phyloP scores from a whole-genome alignment of 305 asterid species.

The Plantago lanceolata region DNA sequence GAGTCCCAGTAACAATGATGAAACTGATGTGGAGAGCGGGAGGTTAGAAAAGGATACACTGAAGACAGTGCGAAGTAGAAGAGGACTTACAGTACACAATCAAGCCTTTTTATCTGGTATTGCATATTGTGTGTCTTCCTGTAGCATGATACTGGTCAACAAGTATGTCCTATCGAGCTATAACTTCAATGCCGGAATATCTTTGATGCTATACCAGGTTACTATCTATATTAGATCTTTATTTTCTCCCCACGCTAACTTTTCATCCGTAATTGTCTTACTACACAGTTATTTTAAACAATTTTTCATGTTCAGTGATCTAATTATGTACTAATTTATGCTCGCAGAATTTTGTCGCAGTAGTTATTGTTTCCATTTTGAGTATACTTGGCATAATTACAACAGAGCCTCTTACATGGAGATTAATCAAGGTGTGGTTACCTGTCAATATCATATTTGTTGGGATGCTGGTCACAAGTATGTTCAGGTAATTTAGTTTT shows the following conservation, averaged over 20 bases:
- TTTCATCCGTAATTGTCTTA: background rate
- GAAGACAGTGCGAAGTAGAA: slow-evolving; percentile 35
- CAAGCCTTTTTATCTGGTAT: slow-evolving; percentile 69
- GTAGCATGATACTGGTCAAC: slow-evolving; percentile 88
- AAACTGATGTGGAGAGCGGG: slow-evolving; percentile 56
- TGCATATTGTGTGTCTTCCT: slow-evolving; percentile 76
- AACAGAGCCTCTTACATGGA: slow-evolving; percentile 86
- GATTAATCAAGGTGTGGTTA: slow-evolving; percentile 84
- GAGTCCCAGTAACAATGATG: slow-evolving; percentile 34
- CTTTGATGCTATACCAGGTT: slow-evolving; percentile 91
- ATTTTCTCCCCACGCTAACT: slow-evolving; percentile 9
- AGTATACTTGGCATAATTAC: slow-evolving; percentile 61
- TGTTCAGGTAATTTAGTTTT: slow-evolving; percentile 67
- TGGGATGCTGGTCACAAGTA: slow-evolving; percentile 96
- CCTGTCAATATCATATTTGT: slow-evolving; percentile 88
- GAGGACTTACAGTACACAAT: slow-evolving; percentile 38
- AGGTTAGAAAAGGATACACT: slow-evolving; percentile 40
- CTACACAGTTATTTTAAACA: slow-evolving; percentile 16
- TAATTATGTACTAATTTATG: slow-evolving; percentile 17
- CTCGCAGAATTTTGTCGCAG: slow-evolving; percentile 85
- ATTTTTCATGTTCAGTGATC: slow-evolving; percentile 10
- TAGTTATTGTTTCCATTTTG: slow-evolving; percentile 57
- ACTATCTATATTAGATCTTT: slow-evolving; percentile 22
- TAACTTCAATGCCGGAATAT: slow-evolving; percentile 75
- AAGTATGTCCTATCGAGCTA: slow-evolving; percentile 82